Evolutionary conservation across 176 grass and related monocot species (phyloP).

Genomic region (maize (Zea mays)): Zm-B73-REFERENCE-NAM-5.0 NC_050104.1:159724001-159724500

Average conservation of each 20-base stretch:
- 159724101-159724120: not conserved
- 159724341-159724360: not conserved
- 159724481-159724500: not conserved
- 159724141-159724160: not conserved
- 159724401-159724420: constrained; percentile 1
- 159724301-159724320: not conserved
- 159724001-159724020: constrained; percentile 11
- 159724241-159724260: not conserved
- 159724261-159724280: not conserved
- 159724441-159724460: not conserved
- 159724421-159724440: not conserved
- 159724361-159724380: not conserved
- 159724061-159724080: not conserved
- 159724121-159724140: not conserved
- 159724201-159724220: too few relatives aligned
- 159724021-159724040: not conserved
- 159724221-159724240: not conserved
- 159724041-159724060: not conserved
- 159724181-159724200: not conserved
- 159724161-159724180: too few relatives aligned
- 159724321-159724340: constrained; percentile 7
- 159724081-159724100: not conserved
- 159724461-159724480: not conserved
- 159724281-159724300: constrained; percentile 17
- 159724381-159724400: not conserved